phyloP scores from a whole-genome alignment of 2,329 filamentous ascomycete species.

The Tothia fuscella region DNA sequence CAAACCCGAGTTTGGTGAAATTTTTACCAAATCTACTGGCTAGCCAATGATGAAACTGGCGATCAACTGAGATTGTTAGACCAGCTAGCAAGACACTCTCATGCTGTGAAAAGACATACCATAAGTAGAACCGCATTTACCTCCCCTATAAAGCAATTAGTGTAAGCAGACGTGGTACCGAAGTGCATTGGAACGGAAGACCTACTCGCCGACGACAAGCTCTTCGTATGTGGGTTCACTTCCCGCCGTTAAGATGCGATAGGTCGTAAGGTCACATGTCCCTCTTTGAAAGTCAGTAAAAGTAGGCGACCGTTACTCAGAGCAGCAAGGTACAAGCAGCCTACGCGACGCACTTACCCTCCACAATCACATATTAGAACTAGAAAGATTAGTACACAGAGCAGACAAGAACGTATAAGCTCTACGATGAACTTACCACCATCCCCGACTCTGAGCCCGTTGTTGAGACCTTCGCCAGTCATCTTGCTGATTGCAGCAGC shows the following conservation, averaged over 20 bases:
- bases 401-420: too few species aligned
- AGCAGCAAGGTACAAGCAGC: too few species aligned
- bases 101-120: too few species aligned
- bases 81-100: too few species aligned
- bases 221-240: conserved; percentile 15
- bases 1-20: conserved; percentile 16
- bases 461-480: neutral
- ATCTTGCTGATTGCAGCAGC: neutral
- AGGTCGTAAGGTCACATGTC: conserved; percentile 18
- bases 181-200: too few species aligned
- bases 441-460: neutral
- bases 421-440: neutral
- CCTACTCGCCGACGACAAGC: conserved; percentile 14
- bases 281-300: too few species aligned
- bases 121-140: conserved; percentile 24
- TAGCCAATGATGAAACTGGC: conserved; percentile 22
- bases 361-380: neutral
- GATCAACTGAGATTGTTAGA: too few species aligned
- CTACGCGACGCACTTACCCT: too few species aligned
- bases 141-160: too few species aligned
- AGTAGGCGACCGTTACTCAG: too few species aligned
- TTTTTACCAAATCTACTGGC: conserved; percentile 18
- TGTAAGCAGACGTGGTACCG: too few species aligned
- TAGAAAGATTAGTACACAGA: too few species aligned
- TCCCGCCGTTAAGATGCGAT: conserved; percentile 10